These are phyloP conservation scores for Trichoderma guizhouense DNA, from an alignment of 2,329 filamentous ascomycete genomes.

Conservation along the genomic window DNA sequence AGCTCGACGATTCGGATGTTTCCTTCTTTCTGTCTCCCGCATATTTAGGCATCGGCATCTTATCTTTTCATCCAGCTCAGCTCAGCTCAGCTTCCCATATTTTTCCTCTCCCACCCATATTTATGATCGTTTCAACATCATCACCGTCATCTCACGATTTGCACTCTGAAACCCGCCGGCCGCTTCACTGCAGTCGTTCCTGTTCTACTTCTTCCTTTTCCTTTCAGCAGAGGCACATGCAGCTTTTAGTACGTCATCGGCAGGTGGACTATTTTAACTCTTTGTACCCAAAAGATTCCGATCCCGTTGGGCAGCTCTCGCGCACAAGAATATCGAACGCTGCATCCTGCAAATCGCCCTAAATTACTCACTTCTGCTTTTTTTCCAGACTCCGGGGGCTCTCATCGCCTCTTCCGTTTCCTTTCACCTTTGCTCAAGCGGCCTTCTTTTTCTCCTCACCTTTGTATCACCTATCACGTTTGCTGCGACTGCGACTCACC, in stretches of 20 bases:
- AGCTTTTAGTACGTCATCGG: conserved; percentile 15
- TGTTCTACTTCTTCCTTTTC: not conserved
- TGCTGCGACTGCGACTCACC: not conserved
- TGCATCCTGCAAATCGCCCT: not conserved
- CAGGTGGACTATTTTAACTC: not conserved
- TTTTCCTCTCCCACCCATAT: not conserved
- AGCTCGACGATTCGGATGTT: not conserved
- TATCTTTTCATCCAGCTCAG: not conserved
- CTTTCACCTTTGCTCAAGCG: not conserved
- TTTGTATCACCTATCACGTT: not conserved
- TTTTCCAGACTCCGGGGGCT: not conserved
- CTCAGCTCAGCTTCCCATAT: not conserved
- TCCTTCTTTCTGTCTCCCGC: not conserved
- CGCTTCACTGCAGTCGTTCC: not conserved
- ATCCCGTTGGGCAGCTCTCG: conserved; percentile 1
- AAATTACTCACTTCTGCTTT: not conserved
- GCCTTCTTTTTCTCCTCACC: not conserved
- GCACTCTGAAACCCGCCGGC: not conserved
- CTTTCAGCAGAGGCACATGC: conserved; percentile 9
- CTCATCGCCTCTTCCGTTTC: not conserved
- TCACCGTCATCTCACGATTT: not conserved
- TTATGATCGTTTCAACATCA: not conserved
- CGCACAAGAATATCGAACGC: not conserved
- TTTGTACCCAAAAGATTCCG: conserved; percentile 1
- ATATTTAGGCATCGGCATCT: not conserved